Conservation (phyloP, 768 basidiomycete genomes). For the Steccherinum ochraceum region DNA sequence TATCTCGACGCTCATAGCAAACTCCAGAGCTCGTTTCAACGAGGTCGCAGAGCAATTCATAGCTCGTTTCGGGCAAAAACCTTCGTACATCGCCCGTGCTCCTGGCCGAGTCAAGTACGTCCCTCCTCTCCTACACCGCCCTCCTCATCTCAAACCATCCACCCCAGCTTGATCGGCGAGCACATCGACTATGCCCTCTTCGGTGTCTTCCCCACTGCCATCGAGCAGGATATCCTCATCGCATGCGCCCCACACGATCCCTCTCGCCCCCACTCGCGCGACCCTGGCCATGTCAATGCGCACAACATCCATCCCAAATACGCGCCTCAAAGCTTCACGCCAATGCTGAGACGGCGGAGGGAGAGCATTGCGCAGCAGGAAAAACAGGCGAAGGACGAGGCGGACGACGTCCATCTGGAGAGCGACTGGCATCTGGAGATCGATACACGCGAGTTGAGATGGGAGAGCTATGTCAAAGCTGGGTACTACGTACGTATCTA, state of each 20-base stretch:
- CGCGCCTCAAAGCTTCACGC: constrained; percentile 50
- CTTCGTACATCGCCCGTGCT: constrained; percentile 66
- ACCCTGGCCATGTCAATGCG: constrained; percentile 51
- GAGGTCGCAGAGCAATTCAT: constrained; percentile 56
- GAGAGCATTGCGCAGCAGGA: constrained; percentile 17
- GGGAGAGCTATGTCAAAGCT: constrained; percentile 88
- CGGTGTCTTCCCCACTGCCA: constrained; percentile 79
- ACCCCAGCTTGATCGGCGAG: constrained; percentile 48
- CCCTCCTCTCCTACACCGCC: background rate
- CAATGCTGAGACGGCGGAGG: constrained; percentile 27
- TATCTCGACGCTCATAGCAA: too few relatives aligned
- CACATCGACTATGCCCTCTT: constrained; percentile 83
- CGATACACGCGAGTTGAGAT: constrained; percentile 58
- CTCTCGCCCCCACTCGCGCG: too few relatives aligned
- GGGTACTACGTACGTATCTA: constrained; percentile 61
- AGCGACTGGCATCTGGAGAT: constrained; percentile 69
- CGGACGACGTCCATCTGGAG: constrained; percentile 35
- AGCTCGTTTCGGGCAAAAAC: constrained; percentile 56
- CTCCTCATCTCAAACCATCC: background rate
- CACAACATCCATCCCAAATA: constrained; percentile 63
- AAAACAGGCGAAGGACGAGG: too few relatives aligned
- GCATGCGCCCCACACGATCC: constrained; percentile 45
- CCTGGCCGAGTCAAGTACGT: constrained; percentile 77
- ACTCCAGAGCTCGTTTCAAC: constrained; percentile 51
- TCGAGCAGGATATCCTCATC: constrained; percentile 79